phyloP scores from a whole-genome alignment of 2,329 filamentous ascomycete species.

The Diaporthe sp. region DNA sequence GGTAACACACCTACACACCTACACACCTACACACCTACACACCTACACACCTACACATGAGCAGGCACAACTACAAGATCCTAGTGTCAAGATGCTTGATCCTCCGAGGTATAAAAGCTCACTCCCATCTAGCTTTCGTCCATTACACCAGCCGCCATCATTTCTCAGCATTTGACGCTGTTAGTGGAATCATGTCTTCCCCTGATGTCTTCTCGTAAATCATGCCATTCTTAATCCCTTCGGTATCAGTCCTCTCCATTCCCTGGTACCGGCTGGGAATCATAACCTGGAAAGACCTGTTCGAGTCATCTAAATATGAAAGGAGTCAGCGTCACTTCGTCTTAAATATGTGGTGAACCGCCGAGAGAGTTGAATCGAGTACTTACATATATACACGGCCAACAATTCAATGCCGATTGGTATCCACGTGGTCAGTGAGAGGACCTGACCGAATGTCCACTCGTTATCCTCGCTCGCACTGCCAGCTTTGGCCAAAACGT shows the following conservation, averaged over 20 bases:
- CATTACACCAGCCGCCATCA: not conserved
- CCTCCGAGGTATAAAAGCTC: not conserved
- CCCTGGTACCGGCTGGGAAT: not conserved
- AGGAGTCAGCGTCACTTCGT: not conserved
- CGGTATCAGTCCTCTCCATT: not conserved
- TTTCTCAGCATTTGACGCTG: not conserved
- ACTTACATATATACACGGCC: slow-evolving; percentile 10
- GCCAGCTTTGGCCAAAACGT: not conserved
- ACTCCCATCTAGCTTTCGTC: not conserved
- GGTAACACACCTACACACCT: too few species aligned
- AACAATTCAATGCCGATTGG: not conserved
- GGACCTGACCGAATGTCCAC: not conserved
- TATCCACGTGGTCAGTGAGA: not conserved
- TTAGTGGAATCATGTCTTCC: not conserved
- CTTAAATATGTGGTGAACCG: not conserved
- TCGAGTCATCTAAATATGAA: not conserved
- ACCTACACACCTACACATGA: too few species aligned
- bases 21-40: too few species aligned
- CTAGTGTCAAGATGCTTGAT: not conserved
- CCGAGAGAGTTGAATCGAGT: not conserved
- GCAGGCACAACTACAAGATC: not conserved
- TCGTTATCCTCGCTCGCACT: not conserved
- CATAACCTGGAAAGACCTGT: not conserved
- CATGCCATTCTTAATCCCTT: not conserved
- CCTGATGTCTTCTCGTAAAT: not conserved